A percentile compares a stretch with the other conserved stretches of the same genome.
phyloP scores from a whole-genome alignment of 208 protist species.

The Hexamita inflata region DNA sequence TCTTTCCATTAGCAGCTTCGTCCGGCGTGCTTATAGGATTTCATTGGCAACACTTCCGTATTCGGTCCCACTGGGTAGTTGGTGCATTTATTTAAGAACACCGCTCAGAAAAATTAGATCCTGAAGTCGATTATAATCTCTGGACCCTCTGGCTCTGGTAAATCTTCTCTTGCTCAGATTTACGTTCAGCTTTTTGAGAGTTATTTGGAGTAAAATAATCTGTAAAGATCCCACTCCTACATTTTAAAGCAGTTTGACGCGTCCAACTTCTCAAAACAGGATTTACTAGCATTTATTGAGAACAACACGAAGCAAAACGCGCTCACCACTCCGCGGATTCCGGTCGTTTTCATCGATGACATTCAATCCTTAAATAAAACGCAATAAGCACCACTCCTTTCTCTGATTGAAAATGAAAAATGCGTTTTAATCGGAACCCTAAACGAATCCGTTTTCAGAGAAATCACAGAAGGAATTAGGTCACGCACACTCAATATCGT shows the following conservation, averaged over 20 bases:
- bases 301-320: background rate
- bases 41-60: too few species aligned
- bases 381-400: background rate
- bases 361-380: background rate
- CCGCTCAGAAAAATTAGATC: too few species aligned
- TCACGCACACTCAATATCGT: background rate
- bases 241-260: background rate
- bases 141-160: constrained; percentile 1
- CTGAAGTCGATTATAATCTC: background rate
- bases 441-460: background rate
- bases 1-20: too few species aligned
- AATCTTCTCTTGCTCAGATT: background rate
- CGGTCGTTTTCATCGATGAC: constrained; percentile 5
- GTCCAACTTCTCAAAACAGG: too few species aligned
- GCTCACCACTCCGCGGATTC: background rate
- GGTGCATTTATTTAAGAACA: too few species aligned
- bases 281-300: background rate
- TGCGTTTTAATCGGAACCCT: background rate
- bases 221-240: background rate
- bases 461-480: background rate
- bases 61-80: too few species aligned
- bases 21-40: too few species aligned
- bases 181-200: background rate
- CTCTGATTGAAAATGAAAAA: background rate
- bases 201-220: background rate